These are phyloP conservation scores for Phytopythium litorale DNA, from an alignment of 352 stramenopile genomes.

Conservation along the genomic window DNA sequence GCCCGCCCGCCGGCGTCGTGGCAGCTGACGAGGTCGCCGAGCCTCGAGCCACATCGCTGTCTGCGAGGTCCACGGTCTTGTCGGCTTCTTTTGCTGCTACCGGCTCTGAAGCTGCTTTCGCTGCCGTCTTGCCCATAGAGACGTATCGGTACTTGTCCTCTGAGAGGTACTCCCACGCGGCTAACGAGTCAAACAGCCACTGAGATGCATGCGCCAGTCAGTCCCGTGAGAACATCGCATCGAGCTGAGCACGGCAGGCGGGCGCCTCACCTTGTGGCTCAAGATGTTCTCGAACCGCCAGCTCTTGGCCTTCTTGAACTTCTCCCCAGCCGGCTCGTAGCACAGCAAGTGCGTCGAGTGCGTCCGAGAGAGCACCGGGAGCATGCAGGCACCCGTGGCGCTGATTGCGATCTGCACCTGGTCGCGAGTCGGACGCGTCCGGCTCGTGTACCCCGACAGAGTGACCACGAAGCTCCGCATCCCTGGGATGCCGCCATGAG, in stretches of 20 bases:
- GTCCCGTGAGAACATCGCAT: background rate
- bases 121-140: conserved; percentile 17
- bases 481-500: conserved; percentile 60
- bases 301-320: conserved; percentile 82
- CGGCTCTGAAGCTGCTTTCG: conserved; percentile 1
- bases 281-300: conserved; percentile 82
- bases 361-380: conserved; percentile 74
- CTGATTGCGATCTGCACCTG: conserved; percentile 84
- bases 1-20: conserved; percentile 23
- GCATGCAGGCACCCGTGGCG: conserved; percentile 76
- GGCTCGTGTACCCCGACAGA: conserved; percentile 77
- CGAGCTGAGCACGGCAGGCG: background rate
- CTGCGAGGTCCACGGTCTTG: conserved; percentile 15
- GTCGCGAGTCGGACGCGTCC: conserved; percentile 70
- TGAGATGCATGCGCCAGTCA: conserved; percentile 13
- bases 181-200: conserved; percentile 77
- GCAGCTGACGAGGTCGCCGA: conserved; percentile 11
- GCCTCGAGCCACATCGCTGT: conserved; percentile 10
- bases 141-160: conserved; percentile 48
- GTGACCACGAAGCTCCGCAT: conserved; percentile 85
- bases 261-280: conserved; percentile 58
- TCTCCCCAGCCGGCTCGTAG: conserved; percentile 72
- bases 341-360: conserved; percentile 84
- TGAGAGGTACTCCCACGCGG: conserved; percentile 55
- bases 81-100: conserved; percentile 15